These are phyloP conservation scores for Corylus heterophylla DNA, from an alignment of 306 rosid species.

Conservation along the genomic window DNA sequence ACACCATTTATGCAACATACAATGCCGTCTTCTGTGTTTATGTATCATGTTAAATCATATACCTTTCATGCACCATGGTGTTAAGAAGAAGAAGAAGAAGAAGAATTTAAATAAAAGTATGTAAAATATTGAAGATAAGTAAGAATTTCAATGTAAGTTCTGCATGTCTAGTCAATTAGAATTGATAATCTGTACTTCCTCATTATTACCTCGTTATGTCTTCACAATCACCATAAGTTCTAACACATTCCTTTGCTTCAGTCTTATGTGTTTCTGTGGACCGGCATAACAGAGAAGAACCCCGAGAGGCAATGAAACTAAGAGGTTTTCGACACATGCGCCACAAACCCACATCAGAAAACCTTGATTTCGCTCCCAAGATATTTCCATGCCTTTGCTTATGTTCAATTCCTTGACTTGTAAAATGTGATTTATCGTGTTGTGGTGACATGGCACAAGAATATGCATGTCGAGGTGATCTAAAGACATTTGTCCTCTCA, in stretches of 20 bases:
- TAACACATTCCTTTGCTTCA: constrained; percentile 52
- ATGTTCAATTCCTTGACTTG: constrained; percentile 42
- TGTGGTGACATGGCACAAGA: constrained; percentile 45
- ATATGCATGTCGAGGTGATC: constrained; percentile 41
- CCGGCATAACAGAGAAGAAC: constrained; percentile 46
- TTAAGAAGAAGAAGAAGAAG: background rate
- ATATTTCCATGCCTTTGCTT: constrained; percentile 41
- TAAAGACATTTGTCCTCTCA: constrained; percentile 44
- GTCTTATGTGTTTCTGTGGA: constrained; percentile 62
- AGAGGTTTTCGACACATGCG: constrained; percentile 41
- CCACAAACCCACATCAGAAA: constrained; percentile 37
- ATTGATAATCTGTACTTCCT: background rate
- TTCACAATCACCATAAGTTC: constrained; percentile 54
- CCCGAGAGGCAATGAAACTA: constrained; percentile 43
- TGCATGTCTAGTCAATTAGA: background rate
- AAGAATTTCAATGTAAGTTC: background rate
- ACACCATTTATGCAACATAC: background rate
- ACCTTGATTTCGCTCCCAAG: constrained; percentile 33
- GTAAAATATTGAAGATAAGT: background rate
- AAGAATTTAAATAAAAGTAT: background rate
- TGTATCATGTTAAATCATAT: background rate
- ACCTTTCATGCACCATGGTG: background rate
- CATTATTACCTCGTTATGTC: constrained; percentile 54
- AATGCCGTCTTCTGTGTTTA: background rate
- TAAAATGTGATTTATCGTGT: constrained; percentile 41